Evolutionary conservation across 2,329 filamentous ascomycete genomes (phyloP).

Genomic region (Fusarium robinianum): DNA sequence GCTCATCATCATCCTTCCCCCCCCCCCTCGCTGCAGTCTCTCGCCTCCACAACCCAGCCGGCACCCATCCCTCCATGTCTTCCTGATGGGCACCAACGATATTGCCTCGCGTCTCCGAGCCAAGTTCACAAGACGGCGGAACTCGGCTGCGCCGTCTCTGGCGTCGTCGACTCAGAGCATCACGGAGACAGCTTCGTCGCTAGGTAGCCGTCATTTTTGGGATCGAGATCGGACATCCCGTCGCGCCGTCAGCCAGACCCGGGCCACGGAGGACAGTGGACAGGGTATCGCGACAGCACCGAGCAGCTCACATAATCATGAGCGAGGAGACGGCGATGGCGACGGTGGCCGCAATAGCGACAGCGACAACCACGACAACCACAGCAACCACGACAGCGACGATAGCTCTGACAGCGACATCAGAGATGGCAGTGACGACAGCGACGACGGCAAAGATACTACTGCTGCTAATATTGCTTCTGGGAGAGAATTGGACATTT

Average conservation of each 20-base stretch:
- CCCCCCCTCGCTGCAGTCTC: slow-evolving; percentile 1
- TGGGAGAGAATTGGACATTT: too few species aligned
- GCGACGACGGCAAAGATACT: too few species aligned
- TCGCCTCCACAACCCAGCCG: slow-evolving; percentile 5
- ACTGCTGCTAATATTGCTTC: too few species aligned
- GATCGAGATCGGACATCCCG: slow-evolving; percentile 29
- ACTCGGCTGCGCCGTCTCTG: slow-evolving; percentile 46
- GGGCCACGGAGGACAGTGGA: slow-evolving; percentile 26
- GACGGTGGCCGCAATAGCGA: slow-evolving; percentile 14
- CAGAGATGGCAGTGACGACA: too few species aligned
- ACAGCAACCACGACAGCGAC: too few species aligned
- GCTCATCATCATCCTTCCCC: neutral
- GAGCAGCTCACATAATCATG: slow-evolving; percentile 19
- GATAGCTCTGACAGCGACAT: too few species aligned
- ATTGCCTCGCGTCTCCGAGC: slow-evolving; percentile 53
- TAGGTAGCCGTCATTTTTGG: slow-evolving; percentile 33
- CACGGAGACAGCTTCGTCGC: slow-evolving; percentile 26
- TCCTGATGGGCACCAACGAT: slow-evolving; percentile 48
- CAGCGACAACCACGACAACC: slow-evolving; percentile 14
- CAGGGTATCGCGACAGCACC: slow-evolving; percentile 21
- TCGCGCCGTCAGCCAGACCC: slow-evolving; percentile 30
- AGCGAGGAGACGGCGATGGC: slow-evolving; percentile 18
- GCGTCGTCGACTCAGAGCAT: slow-evolving; percentile 41
- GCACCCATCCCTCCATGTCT: slow-evolving; percentile 24
- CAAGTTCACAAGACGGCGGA: slow-evolving; percentile 49